Percentiles rank a stretch among this genome's conserved stretches.
Evolutionary conservation across 2,329 filamentous ascomycete genomes (phyloP).

Genomic region (Raffaelea arxii): DNA sequence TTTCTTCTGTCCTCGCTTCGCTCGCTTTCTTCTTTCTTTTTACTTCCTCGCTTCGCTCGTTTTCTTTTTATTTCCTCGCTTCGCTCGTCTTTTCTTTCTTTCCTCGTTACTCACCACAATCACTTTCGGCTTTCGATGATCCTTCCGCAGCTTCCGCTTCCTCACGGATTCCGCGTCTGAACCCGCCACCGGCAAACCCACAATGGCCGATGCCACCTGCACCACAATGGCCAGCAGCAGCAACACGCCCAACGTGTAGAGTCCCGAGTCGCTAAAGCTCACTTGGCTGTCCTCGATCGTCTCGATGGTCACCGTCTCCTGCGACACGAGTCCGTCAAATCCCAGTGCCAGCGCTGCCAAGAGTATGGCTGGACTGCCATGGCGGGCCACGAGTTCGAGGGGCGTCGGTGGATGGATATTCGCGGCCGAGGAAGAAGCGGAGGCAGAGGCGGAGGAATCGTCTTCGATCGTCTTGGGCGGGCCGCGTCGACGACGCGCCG

Average conservation of each 20-base stretch:
- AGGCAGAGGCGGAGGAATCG: not conserved
- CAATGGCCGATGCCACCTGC: slow-evolving; percentile 41
- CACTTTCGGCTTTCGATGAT: slow-evolving; percentile 31
- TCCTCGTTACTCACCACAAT: slow-evolving; percentile 39
- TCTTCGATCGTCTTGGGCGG: not conserved
- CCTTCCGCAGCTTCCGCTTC: slow-evolving; percentile 28
- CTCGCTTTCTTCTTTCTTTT: too few relatives aligned
- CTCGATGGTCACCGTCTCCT: slow-evolving; percentile 13
- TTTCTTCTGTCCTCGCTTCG: too few relatives aligned
- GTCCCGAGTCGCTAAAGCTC: slow-evolving; percentile 3
- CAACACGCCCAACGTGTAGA: slow-evolving; percentile 18
- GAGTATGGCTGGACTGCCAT: slow-evolving; percentile 19
- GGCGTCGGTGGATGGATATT: not conserved
- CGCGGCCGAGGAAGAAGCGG: not conserved
- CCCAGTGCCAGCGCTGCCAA: slow-evolving; percentile 16
- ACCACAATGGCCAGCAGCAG: slow-evolving; percentile 21
- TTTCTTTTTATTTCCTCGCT: too few relatives aligned
- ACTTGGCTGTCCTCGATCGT: not conserved
- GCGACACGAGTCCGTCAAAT: slow-evolving; percentile 20
- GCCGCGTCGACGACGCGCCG: slow-evolving; percentile 1
- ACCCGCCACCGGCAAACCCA: slow-evolving; percentile 55
- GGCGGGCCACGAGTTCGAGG: slow-evolving; percentile 18
- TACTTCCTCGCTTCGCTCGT: too few relatives aligned
- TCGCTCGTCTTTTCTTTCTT: too few relatives aligned
- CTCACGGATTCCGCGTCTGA: slow-evolving; percentile 36